Evolutionary conservation across 2,329 filamentous ascomycete genomes (phyloP).

Genomic region (Mycosphaerella arachidis): DNA sequence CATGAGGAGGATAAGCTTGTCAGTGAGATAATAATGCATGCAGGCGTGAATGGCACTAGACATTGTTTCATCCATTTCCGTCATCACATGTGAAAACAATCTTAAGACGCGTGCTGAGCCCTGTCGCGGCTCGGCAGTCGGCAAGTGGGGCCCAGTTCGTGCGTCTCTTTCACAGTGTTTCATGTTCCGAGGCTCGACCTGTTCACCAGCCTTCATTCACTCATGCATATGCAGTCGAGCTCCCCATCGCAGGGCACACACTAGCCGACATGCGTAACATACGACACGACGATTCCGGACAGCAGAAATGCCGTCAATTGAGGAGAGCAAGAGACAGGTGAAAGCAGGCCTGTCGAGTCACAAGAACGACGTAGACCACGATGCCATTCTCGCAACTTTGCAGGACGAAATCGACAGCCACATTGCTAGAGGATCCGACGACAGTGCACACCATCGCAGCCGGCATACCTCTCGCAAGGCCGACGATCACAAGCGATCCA

Average conservation of each 20-base stretch:
- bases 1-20: background rate
- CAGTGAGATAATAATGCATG: background rate
- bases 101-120: background rate
- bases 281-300: background rate
- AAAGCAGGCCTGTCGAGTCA: slow-evolving; percentile 21
- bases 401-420: slow-evolving; percentile 34
- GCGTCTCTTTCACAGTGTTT: background rate
- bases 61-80: slow-evolving; percentile 2
- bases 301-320: slow-evolving; percentile 31
- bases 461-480: background rate
- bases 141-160: background rate
- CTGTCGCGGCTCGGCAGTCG: background rate
- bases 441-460: slow-evolving; percentile 3
- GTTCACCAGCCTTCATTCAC: background rate
- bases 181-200: background rate
- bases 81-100: background rate
- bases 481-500: slow-evolving; percentile 6
- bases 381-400: slow-evolving; percentile 30
- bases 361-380: slow-evolving; percentile 26
- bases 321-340: slow-evolving; percentile 30
- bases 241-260: background rate
- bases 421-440: slow-evolving; percentile 21
- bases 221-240: background rate
- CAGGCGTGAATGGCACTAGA: background rate
- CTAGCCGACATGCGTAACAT: slow-evolving; percentile 7